Evolutionary conservation across 768 basidiomycete genomes (phyloP), one percentile per base, ranked within the genome.

Genomic region (Galerina sulciceps): DNA sequence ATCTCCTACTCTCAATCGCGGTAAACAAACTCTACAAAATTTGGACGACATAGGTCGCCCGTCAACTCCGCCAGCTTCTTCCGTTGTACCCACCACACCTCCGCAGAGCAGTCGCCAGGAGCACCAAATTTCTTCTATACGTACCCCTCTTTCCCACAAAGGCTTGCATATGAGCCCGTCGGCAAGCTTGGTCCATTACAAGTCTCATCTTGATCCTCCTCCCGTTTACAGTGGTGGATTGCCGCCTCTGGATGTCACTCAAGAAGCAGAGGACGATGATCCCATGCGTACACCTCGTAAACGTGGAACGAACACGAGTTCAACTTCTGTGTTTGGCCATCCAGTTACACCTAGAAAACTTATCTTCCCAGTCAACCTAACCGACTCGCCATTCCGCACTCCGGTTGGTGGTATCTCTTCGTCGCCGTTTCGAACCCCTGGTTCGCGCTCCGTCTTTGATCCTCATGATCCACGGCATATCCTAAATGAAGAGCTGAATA

Each of bases 101-200:
- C 76, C 68, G n/a, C 70, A 72, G 36, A 70, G 63, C 45, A 62
- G 55, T 4, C 47, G 26, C 10, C 42, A 49, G 45, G 68, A 66
- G 26, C 68, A 75, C 46, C 77, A 80, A 20, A 73, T 88, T 15
- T 89, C 89, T 1, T 84, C 87, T 0, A 71, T 77, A 17, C 81
- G 81, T n/a, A 90, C 89, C 1, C 88, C 89, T 0, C 69, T 90
- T 6, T 89, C 88, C 0, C 86, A 89, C 67, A 83, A 80, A 63
- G 88, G 87, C 38, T 67, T 88, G 36, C 85, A 88, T 63, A 88
- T 87, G 87, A 87, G 86, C 62, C 88, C 88, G 3, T 81, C 81
- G 2, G 71, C 87, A 1, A 88, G 85, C 62, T 78, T 89, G 13
- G 83, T 79, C 9, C 85, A 90, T 71, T 89, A 88, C 69, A 90